A percentile compares a stretch with the other conserved stretches of the same genome.
Conservation (phyloP, 352 stramenopile genomes). For the Plasmopara viticola region DNA sequence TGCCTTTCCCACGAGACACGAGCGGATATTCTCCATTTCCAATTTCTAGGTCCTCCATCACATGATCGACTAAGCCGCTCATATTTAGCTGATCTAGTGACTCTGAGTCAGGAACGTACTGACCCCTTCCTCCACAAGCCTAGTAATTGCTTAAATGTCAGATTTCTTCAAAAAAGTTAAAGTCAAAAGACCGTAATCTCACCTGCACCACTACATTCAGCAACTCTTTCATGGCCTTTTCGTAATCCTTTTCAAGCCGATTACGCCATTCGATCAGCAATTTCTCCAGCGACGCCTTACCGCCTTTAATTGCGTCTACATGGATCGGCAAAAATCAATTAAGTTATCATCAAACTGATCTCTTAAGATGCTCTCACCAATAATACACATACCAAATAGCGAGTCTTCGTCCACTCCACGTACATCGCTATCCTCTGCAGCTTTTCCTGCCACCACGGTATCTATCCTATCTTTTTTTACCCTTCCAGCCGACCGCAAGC, state of each 20-base stretch:
- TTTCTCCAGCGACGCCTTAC: conserved; percentile 44
- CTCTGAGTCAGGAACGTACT: conserved; percentile 45
- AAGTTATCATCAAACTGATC: no score
- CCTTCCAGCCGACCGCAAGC: conserved; percentile 4
- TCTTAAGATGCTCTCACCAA: not conserved
- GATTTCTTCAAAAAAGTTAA: conserved; percentile 11
- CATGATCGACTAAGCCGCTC: conserved; percentile 52
- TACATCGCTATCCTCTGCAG: conserved; percentile 4
- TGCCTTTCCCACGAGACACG: conserved; percentile 45
- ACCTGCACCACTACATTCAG: conserved; percentile 78
- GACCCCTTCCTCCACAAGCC: conserved; percentile 47
- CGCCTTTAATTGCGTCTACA: conserved; percentile 50
- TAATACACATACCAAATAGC: conserved; percentile 23
- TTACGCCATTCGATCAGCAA: conserved; percentile 62
- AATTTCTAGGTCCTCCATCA: conserved; percentile 61
- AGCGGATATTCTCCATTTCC: conserved; percentile 62
- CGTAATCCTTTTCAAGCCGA: conserved; percentile 55
- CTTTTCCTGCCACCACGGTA: not conserved
- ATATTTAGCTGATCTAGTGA: conserved; percentile 69
- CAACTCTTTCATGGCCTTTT: conserved; percentile 54
- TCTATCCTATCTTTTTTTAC: conserved; percentile 8
- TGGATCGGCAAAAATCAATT: conserved; percentile 1
- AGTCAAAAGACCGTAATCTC: not conserved
- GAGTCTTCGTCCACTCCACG: conserved; percentile 15
- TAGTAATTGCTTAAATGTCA: conserved; percentile 9